Conservation (phyloP, 2,329 filamentous ascomycete species). For the Paraconiothyrium brasiliense region DNA sequence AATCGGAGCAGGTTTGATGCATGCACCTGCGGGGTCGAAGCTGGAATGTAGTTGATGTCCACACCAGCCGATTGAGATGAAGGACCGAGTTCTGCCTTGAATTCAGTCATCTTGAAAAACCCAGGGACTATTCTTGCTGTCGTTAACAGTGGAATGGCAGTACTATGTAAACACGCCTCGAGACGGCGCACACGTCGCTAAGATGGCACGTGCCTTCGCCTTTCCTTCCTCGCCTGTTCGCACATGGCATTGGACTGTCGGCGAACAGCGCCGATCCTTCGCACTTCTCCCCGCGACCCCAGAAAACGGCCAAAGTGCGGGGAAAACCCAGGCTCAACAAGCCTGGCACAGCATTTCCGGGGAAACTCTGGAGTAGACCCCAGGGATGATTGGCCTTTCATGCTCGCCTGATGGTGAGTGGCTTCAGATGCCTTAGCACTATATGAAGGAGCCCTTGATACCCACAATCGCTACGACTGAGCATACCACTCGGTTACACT, state of each 20-base stretch:
- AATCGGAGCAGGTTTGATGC: conserved; percentile 57
- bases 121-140: conserved; percentile 1
- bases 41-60: conserved; percentile 42
- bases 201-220: neutral
- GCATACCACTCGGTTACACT: neutral
- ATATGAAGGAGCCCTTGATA: conserved; percentile 1
- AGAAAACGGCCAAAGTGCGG: neutral
- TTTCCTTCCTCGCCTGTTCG: neutral
- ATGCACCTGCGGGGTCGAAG: conserved; percentile 56
- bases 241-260: neutral
- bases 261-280: neutral
- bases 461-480: neutral
- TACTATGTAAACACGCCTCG: neutral
- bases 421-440: neutral
- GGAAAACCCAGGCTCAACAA: neutral
- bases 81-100: conserved; percentile 19
- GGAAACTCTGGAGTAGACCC: conserved; percentile 1
- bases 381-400: neutral
- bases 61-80: conserved; percentile 17
- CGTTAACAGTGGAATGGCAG: neutral
- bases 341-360: neutral
- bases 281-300: conserved; percentile 1
- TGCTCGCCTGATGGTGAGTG: neutral
- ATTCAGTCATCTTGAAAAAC: conserved; percentile 17
- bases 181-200: neutral